These are phyloP conservation scores for Cenchrus fungigraminus DNA, from an alignment of 176 grass and related monocot genomes.

Conservation along the genomic window DNA sequence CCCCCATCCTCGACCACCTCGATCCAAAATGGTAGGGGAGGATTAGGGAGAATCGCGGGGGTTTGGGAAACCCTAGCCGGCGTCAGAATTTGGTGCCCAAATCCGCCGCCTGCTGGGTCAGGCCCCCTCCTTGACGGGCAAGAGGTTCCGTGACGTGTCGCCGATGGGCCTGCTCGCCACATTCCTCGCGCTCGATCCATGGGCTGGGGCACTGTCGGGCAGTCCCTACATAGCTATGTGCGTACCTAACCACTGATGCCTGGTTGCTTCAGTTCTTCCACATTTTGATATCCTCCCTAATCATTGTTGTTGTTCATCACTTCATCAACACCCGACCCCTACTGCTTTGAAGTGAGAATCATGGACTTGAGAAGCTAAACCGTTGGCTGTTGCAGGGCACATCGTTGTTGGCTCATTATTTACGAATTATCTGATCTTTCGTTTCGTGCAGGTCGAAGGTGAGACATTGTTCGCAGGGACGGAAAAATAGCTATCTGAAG, in stretches of 20 bases:
- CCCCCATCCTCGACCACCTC: no score
- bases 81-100: no score
- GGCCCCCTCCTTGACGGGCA: background rate
- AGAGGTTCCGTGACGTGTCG: slow-evolving; percentile 53
- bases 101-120: no score
- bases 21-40: no score
- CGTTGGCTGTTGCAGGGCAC: background rate
- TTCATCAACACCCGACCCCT: slow-evolving; percentile 49
- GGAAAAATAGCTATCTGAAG: slow-evolving; percentile 29
- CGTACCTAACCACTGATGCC: background rate
- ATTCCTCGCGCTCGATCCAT: slow-evolving; percentile 63
- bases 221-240: slow-evolving; percentile 62
- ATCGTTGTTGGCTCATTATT: background rate
- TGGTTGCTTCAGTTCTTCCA: background rate
- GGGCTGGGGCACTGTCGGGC: slow-evolving; percentile 48
- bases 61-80: no score
- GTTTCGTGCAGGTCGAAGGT: background rate
- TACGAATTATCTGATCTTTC: background rate
- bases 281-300: background rate
- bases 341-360: slow-evolving; percentile 46
- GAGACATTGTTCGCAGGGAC: slow-evolving; percentile 32
- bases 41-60: no score
- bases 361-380: background rate
- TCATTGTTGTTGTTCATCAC: slow-evolving; percentile 11
- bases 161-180: slow-evolving; percentile 44